Conservation (phyloP, 805 yeast genomes). For the Candida berthetii region DNA sequence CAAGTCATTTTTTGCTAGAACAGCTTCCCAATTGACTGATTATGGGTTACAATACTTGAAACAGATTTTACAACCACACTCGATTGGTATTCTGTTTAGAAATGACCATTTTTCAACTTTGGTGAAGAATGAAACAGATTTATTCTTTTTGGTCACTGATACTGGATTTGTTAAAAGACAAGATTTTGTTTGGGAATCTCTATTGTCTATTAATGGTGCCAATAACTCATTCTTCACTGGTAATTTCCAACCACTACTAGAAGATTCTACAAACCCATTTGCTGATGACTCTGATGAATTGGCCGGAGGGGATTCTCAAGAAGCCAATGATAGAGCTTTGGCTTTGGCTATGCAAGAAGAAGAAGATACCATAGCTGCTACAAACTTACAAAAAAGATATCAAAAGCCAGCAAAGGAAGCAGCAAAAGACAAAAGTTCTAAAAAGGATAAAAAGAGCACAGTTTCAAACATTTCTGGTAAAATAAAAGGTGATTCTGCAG, state of each 20-base stretch:
- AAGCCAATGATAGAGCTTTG: conserved; percentile 34
- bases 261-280: conserved; percentile 16
- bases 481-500: conserved; percentile 1
- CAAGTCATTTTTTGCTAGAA: conserved; percentile 46
- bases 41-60: conserved; percentile 51
- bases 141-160: conserved; percentile 73
- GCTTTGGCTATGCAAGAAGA: conserved; percentile 44
- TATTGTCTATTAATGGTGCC: conserved; percentile 59
- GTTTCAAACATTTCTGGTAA: conserved; percentile 1
- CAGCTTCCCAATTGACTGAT: conserved; percentile 72
- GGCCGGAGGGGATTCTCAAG: conserved; percentile 13
- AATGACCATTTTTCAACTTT: conserved; percentile 86
- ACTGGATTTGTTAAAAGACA: conserved; percentile 43
- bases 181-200: conserved; percentile 77
- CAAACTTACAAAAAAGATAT: conserved; percentile 32
- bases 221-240: conserved; percentile 71
- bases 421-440: conserved; percentile 2
- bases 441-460: conserved; percentile 4
- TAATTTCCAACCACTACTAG: conserved; percentile 40
- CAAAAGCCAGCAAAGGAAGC: conserved; percentile 3
- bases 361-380: conserved; percentile 49
- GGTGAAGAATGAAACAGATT: conserved; percentile 36
- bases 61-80: conserved; percentile 39
- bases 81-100: conserved; percentile 70
- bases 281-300: conserved; percentile 10